These are phyloP conservation scores for Viola pubescens DNA, from an alignment of 441 rosid species.

Conservation along the genomic window DNA sequence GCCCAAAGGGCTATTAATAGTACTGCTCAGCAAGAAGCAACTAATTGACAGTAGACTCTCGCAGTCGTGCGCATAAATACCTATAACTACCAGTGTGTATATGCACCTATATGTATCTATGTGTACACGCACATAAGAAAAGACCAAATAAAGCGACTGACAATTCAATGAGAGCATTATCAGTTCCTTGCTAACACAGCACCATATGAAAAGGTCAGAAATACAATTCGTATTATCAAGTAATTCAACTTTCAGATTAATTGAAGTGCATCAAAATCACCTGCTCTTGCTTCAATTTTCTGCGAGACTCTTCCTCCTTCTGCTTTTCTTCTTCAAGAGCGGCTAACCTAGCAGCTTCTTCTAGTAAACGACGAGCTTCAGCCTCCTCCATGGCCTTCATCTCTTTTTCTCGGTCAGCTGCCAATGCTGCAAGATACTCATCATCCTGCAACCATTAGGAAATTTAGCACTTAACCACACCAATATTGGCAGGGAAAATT, in stretches of 20 bases:
- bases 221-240: not conserved
- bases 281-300: conserved; percentile 84
- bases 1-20: too few species aligned
- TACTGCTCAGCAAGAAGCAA: too few species aligned
- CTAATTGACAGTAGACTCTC: too few species aligned
- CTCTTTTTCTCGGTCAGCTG: conserved; percentile 94
- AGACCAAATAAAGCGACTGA: too few species aligned
- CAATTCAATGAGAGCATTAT: too few species aligned
- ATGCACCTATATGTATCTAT: too few species aligned
- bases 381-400: conserved; percentile 76
- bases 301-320: conserved; percentile 61
- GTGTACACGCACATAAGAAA: too few species aligned
- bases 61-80: too few species aligned
- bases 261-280: conserved; percentile 23
- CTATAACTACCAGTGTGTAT: too few species aligned
- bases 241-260: not conserved
- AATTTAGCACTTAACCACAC: conserved; percentile 11
- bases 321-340: conserved; percentile 66
- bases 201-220: not conserved
- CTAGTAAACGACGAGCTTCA: conserved; percentile 62
- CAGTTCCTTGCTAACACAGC: too few species aligned
- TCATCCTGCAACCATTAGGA: conserved; percentile 57
- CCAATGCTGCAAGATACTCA: conserved; percentile 86
- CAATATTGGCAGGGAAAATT: conserved; percentile 2
- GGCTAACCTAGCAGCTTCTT: conserved; percentile 70